Evolutionary conservation across 805 yeast species (phyloP), one percentile per base, ranked within the genome.

Genomic region (Phaffomyces thermotolerans): DNA sequence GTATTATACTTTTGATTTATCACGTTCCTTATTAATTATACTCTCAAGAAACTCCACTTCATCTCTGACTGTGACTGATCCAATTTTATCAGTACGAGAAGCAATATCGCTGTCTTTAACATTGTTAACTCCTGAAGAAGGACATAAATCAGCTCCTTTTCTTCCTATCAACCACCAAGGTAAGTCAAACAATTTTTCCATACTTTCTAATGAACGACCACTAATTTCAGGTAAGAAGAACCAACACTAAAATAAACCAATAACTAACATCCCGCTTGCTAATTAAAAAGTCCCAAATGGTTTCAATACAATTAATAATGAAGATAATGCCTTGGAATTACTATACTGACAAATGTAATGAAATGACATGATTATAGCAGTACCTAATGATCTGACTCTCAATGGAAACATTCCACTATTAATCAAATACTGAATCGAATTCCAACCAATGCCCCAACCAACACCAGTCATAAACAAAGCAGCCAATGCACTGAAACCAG

Each of bases 371-470:
- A 73, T 66, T 23, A 72, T 46, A 4, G 78, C 68, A 37, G 74
- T 72, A 24, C 75, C 79, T 49, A 73, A 59, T 32, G 70, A 68
- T 48, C 81, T 66, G 32, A 72, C 64, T 44, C 70, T 65, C 52
- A 76, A 59, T 20, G 81, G 81, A 54, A 76, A 68, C 42, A 77
- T 66, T 53, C 77, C 82, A 4, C 81, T 67, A 46, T 75, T 75
- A 51, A 76, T 59, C 50, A 76, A 63, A 53, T 76, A 76, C 55
- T 76, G 81, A 39, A 75, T 63, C 0, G 76, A 64, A 59, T 77
- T 77, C 71, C 75, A 77, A 32, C 81, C 81, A 59, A 76, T 56
- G 29, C 78, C 71, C 82, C 81, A 77, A 32, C 79, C 80, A 20
- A 68, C 64, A 51, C 81, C 81, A 29, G 69, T 64, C 32, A 76